Base-by-base conservation (phyloP, 805 yeast species). In the Kodamaea fukazawae region DNA sequence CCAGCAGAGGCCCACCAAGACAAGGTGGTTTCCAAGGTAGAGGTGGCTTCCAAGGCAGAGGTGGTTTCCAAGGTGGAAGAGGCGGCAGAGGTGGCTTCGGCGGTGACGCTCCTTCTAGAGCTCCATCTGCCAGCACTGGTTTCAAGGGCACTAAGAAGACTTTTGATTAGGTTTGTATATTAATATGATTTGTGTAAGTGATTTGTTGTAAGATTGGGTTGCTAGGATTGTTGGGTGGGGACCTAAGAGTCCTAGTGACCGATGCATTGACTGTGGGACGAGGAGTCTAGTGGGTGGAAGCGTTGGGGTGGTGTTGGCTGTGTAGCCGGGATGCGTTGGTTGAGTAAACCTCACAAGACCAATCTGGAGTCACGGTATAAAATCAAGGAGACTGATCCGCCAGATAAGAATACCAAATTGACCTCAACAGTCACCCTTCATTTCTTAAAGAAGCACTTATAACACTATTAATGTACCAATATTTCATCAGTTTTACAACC, bases 111-210 rank as follows among this genome's bases (percentile, higher is more conserved):
- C 83, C 89, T 54, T 81, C 88, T 50, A 81, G 81, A 71, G 70
- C 79, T 43, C 69, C 79, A 45, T 82, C 85, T 54, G 73, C 76
- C 53, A 63, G 70, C 44, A 76, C 81, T 53, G 81, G 79, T 52
- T 89, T 89, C 81, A 75, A 78, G 70, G 96, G 96, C 60, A 76
- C 76, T 63, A 85, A 85, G 73, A 85, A 79, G 67, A 83, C 91
- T 47, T 85, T 85, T 57, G 90, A 85, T 68, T 83, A 78, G 40
- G 15, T 35, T 27, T 35, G 33, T 35, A 35, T 34, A 34, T 25
- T 34, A 34, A 15, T 14, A 4, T 29, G 14, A 29, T n/a, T 11
- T 29, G 15, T n/a, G 16, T 11, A 5, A 15, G 16, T 13, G 31
- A 29, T 26, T 11, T 26, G 10, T 11, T 10, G 7, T n/a, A n/a